Conservation (phyloP, 129 eudicot genomes). For the Chrysanthemum lavandulifolium region DNA sequence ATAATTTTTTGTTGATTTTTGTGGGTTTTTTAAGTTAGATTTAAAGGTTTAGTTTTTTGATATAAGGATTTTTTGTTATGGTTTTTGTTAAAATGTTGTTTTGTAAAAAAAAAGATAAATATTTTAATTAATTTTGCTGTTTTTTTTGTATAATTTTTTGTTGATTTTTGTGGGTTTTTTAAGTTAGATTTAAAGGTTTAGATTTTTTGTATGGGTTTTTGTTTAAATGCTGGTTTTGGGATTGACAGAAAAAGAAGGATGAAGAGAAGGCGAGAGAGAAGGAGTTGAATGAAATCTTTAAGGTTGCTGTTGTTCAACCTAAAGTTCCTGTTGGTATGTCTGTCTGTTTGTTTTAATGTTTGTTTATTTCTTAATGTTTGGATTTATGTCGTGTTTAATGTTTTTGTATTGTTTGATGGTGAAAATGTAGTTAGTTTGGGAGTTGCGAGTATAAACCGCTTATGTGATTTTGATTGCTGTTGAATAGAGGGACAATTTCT, state of each 20-base stretch:
- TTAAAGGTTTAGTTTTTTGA: no score
- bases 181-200: no score
- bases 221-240: background rate
- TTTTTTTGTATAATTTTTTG: no score
- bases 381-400: no score
- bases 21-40: background rate
- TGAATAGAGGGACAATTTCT: no score
- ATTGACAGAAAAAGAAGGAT: slow-evolving; percentile 76
- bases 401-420: background rate
- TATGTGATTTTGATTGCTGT: no score
- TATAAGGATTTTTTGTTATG: no score
- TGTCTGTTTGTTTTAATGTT: background rate
- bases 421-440: no score
- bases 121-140: background rate
- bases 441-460: no score
- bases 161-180: background rate
- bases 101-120: no score
- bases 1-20: background rate
- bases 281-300: slow-evolving; percentile 78
- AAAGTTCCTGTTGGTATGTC: slow-evolving; percentile 83
- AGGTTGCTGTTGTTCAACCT: slow-evolving; percentile 87
- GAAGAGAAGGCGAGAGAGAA: slow-evolving; percentile 86
- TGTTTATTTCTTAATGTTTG: background rate
- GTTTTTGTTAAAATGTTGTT: background rate
- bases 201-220: no score